Percentiles rank a stretch among this genome's conserved stretches.
phyloP scores from a whole-genome alignment of 345 rosid genomes.

The Sisymbrium irio region DNA sequence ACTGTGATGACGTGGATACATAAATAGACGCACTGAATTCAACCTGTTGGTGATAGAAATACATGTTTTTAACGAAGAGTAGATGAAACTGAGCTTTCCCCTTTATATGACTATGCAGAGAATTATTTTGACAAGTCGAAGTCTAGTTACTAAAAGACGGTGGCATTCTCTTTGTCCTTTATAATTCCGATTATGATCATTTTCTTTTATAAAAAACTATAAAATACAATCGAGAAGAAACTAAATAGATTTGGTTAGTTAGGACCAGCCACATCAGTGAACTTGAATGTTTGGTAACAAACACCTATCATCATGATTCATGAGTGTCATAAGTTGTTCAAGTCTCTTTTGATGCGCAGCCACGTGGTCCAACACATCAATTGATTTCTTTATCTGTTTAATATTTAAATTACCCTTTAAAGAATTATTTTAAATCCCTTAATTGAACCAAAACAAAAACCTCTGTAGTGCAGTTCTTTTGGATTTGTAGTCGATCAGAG shows the following conservation, averaged over 20 bases:
- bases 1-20: background rate
- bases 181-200: conserved; percentile 1
- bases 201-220: background rate
- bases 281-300: conserved; percentile 33
- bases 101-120: background rate
- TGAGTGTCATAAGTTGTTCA: conserved; percentile 11
- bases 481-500: background rate
- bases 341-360: conserved; percentile 20
- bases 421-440: background rate
- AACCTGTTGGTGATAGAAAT: background rate
- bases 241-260: conserved; percentile 12
- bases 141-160: conserved; percentile 12
- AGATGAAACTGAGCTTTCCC: conserved; percentile 27
- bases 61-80: background rate
- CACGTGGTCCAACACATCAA: conserved; percentile 31
- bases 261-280: conserved; percentile 29
- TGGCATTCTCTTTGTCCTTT: conserved; percentile 11
- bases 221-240: background rate
- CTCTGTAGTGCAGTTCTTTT: background rate
- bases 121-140: conserved; percentile 20
- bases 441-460: conserved; percentile 5
- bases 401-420: background rate
- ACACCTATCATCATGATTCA: conserved; percentile 9
- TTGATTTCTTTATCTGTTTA: background rate
- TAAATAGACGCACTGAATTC: background rate